A percentile compares a stretch with the other conserved stretches of the same genome.
phyloP scores from a whole-genome alignment of 192 early-diverging fungal genomes.

The Podila minutissima region DNA sequence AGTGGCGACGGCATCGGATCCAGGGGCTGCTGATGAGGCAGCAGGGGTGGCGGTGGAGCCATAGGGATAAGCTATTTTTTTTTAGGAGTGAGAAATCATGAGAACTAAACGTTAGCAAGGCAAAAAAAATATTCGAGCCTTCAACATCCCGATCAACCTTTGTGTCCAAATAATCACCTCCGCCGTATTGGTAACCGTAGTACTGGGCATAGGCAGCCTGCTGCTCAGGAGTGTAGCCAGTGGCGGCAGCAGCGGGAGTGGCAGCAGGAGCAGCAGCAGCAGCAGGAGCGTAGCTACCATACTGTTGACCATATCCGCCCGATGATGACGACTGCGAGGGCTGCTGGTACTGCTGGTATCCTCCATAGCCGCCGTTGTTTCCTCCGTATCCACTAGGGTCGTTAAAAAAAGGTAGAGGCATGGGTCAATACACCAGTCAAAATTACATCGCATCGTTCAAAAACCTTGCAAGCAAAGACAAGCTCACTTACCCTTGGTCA shows the following conservation, averaged over 20 bases:
- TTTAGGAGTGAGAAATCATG: background rate
- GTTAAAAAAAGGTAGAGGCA: background rate
- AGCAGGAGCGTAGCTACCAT: constrained; percentile 36
- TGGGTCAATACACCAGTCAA: too few species aligned
- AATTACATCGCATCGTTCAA: too few species aligned
- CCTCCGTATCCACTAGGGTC: constrained; percentile 45
- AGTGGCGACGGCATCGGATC: constrained; percentile 12
- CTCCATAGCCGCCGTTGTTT: constrained; percentile 8
- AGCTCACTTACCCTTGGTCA: constrained; percentile 35
- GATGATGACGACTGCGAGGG: constrained; percentile 12
- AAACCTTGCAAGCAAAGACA: background rate
- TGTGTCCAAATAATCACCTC: constrained; percentile 9
- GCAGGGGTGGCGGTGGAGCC: constrained; percentile 2
- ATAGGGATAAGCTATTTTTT: constrained; percentile 10
- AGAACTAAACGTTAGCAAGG: background rate
- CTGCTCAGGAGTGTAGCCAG: constrained; percentile 49
- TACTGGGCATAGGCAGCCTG: constrained; percentile 52
- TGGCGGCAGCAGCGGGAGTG: constrained; percentile 6
- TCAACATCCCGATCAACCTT: background rate
- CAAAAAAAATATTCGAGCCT: background rate
- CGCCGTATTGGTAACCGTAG: constrained; percentile 38
- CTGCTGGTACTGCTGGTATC: constrained; percentile 40
- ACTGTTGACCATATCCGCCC: constrained; percentile 38
- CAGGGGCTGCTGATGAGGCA: constrained; percentile 12
- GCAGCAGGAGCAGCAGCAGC: constrained; percentile 12